Percentiles rank a stretch among this genome's conserved stretches.
These are phyloP conservation scores for Ceratocystiopsis sp. DNA, from an alignment of 2,329 filamentous ascomycete genomes.

Conservation along the genomic window DNA sequence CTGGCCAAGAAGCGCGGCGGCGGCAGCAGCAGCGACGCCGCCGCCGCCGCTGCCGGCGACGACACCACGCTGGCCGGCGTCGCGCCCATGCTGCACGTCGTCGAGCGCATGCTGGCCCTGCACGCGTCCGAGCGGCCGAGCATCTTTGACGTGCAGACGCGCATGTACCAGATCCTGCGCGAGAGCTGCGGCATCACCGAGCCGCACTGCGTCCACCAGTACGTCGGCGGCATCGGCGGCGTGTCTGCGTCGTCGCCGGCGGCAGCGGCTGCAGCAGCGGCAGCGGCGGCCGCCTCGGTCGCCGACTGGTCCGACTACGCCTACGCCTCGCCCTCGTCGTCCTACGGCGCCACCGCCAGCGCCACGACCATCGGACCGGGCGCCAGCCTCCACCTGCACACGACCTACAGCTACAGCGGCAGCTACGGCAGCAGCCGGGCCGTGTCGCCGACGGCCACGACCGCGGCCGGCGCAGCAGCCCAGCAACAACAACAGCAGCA, in stretches of 20 bases:
- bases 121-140: conserved; percentile 35
- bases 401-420: not conserved
- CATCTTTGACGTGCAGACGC: conserved; percentile 33
- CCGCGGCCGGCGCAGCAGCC: not conserved
- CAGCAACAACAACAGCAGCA: not conserved
- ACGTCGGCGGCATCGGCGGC: conserved; percentile 13
- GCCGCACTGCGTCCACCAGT: conserved; percentile 37
- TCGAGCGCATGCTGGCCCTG: conserved; percentile 35
- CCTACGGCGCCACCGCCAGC: not conserved
- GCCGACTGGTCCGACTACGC: not conserved
- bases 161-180: conserved; percentile 34
- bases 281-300: too few species aligned
- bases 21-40: conserved; percentile 21
- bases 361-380: too few species aligned
- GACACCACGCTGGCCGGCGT: conserved; percentile 30
- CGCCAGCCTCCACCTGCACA: not conserved
- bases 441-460: not conserved
- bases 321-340: not conserved
- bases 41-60: not conserved
- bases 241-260: not conserved
- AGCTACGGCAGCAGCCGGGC: not conserved
- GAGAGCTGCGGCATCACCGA: conserved; percentile 29
- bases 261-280: too few species aligned
- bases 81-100: conserved; percentile 32
- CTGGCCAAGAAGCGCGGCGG: conserved; percentile 3